Evolutionary conservation across 768 basidiomycete species (phyloP).

Genomic region (Tremella fuciformis): DNA sequence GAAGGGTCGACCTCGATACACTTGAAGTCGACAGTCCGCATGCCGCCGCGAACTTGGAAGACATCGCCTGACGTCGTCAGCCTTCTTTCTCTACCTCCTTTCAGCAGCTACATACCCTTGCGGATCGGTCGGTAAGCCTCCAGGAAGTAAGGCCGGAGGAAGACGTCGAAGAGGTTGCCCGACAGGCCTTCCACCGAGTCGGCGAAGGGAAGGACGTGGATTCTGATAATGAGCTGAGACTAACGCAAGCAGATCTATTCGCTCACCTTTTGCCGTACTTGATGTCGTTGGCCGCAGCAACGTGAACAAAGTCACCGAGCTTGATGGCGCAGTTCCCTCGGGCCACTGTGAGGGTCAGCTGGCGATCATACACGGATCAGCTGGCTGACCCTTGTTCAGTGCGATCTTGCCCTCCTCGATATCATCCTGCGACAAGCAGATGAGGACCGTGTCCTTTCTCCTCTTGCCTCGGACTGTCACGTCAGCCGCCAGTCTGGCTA

Average conservation of each 20-base stretch:
- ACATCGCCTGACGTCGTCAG: slow-evolving; percentile 67
- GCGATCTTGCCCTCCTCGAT: slow-evolving; percentile 98
- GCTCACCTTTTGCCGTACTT: slow-evolving; percentile 87
- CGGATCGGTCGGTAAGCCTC: slow-evolving; percentile 62
- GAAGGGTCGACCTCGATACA: slow-evolving; percentile 90
- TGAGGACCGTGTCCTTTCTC: slow-evolving; percentile 94
- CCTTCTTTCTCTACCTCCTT: background rate
- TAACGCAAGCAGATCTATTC: background rate
- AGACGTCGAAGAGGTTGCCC: slow-evolving; percentile 98
- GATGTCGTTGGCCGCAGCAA: slow-evolving; percentile 94
- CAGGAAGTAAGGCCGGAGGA: slow-evolving; percentile 96
- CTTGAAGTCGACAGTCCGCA: slow-evolving; percentile 99
- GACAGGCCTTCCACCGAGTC: slow-evolving; percentile 92
- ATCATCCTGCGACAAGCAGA: slow-evolving; percentile 90
- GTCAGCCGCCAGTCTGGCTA: slow-evolving; percentile 12
- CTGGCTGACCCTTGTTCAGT: slow-evolving; percentile 75
- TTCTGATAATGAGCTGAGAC: slow-evolving; percentile 39
- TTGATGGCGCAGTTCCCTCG: slow-evolving; percentile 97
- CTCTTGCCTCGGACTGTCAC: slow-evolving; percentile 76
- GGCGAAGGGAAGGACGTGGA: slow-evolving; percentile 95
- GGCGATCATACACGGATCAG: background rate
- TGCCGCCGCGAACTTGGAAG: slow-evolving; percentile 97
- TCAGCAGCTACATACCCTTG: slow-evolving; percentile 32
- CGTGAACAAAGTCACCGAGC: slow-evolving; percentile 91
- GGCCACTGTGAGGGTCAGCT: slow-evolving; percentile 61